Evolutionary conservation across 192 early-diverging fungal species (phyloP).

Genomic region (Helicostylum pulchrum): DNA sequence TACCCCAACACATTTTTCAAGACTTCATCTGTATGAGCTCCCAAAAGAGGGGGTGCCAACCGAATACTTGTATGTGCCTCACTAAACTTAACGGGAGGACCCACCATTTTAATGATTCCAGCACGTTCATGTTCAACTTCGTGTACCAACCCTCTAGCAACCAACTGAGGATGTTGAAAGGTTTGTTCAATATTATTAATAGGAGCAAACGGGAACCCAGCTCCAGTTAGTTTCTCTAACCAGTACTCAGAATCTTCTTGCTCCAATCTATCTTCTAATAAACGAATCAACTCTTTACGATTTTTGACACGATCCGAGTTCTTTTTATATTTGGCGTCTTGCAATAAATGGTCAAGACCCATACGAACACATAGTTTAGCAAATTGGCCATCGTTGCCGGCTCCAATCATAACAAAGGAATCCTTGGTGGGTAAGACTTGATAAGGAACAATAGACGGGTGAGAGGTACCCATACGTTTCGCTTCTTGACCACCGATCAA

Average conservation of each 20-base stretch:
- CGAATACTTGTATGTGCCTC: constrained; percentile 61
- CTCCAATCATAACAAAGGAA: constrained; percentile 82
- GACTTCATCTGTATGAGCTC: constrained; percentile 86
- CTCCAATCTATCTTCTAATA: constrained; percentile 54
- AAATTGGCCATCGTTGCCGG: constrained; percentile 89
- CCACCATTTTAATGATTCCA: constrained; percentile 75
- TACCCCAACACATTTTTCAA: constrained; percentile 66
- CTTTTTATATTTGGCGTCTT: constrained; percentile 53
- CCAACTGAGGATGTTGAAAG: constrained; percentile 71
- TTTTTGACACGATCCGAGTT: constrained; percentile 76
- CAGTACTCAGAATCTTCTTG: constrained; percentile 55
- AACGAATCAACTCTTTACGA: constrained; percentile 57
- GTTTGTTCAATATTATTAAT: constrained; percentile 77
- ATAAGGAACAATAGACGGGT: constrained; percentile 93
- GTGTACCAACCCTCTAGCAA: constrained; percentile 68
- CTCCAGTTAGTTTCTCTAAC: constrained; percentile 59
- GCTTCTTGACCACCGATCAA: constrained; percentile 82
- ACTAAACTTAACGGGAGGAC: constrained; percentile 76
- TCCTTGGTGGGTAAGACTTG: constrained; percentile 78
- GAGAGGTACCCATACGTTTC: constrained; percentile 80
- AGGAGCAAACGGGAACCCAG: constrained; percentile 80
- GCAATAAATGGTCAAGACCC: constrained; percentile 42
- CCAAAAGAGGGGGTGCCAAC: constrained; percentile 76
- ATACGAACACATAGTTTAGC: constrained; percentile 58
- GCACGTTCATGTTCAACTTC: constrained; percentile 79